Conservation (phyloP, 2,329 filamentous ascomycete species). For the Plectosphaerella sp. region DNA sequence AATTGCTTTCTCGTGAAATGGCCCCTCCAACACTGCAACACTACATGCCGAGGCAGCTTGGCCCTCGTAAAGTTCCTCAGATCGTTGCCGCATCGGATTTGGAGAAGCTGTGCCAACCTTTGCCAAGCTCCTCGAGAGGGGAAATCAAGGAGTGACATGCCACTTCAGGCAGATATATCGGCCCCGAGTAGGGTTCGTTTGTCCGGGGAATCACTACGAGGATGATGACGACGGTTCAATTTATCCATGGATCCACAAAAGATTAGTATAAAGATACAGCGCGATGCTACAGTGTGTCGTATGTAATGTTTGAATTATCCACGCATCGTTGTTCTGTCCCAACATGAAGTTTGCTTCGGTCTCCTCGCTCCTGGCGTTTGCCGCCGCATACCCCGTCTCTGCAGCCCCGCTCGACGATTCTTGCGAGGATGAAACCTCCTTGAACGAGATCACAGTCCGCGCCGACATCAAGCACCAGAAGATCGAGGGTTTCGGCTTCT, state of each 20-base stretch:
- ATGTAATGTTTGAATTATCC: not conserved
- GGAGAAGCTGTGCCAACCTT: not conserved
- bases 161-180: no score
- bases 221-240: not conserved
- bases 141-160: not conserved
- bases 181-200: no score
- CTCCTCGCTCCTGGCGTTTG: not conserved
- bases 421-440: not conserved
- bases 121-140: conserved; percentile 1
- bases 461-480: conserved; percentile 22
- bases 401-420: not conserved
- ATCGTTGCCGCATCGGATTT: not conserved
- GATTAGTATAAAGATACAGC: no score
- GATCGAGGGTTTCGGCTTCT: conserved; percentile 30
- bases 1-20: not conserved
- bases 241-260: not conserved
- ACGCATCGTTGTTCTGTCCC: not conserved
- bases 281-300: no score
- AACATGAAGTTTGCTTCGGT: not conserved
- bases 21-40: not conserved
- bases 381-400: not conserved
- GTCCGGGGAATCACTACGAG: no score
- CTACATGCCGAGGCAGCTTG: not conserved
- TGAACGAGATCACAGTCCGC: conserved; percentile 1
- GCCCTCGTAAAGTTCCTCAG: not conserved